Conservation (phyloP, 1,284 basidiomycete species). For the Kalmanozyma brasiliensis region DNA sequence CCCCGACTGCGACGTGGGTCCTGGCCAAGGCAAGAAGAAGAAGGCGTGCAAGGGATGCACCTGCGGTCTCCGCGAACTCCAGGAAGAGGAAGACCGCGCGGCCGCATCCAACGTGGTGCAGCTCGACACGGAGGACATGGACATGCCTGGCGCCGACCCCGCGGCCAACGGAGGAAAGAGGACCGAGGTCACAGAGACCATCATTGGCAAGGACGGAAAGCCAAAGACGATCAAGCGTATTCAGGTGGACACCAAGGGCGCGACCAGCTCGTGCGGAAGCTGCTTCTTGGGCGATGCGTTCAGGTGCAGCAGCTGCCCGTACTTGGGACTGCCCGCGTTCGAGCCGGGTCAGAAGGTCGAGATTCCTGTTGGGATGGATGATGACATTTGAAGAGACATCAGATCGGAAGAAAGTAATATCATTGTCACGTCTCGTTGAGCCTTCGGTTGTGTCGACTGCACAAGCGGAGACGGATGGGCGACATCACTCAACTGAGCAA, state of each 20-base stretch:
- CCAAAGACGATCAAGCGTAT: slow-evolving; percentile 64
- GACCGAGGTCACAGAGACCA: slow-evolving; percentile 57
- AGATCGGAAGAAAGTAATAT: neutral
- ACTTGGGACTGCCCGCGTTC: slow-evolving; percentile 94
- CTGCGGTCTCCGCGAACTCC: slow-evolving; percentile 64
- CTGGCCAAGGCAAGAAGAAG: slow-evolving; percentile 53
- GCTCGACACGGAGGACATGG: slow-evolving; percentile 59
- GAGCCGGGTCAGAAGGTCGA: slow-evolving; percentile 98
- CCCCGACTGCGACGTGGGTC: slow-evolving; percentile 64
- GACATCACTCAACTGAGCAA: too few relatives aligned
- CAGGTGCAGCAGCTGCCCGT: slow-evolving; percentile 93
- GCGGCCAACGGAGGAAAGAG: slow-evolving; percentile 26
- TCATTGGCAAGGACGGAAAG: slow-evolving; percentile 62
- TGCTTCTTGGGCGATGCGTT: slow-evolving; percentile 99
- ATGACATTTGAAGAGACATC: slow-evolving; percentile 46
- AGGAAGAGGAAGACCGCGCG: slow-evolving; percentile 61
- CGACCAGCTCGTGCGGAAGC: slow-evolving; percentile 93
- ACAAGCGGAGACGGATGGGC: too few relatives aligned
- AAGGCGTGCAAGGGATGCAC: slow-evolving; percentile 68
- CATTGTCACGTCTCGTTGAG: too few relatives aligned
- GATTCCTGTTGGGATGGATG: slow-evolving; percentile 68
- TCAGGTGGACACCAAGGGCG: slow-evolving; percentile 66
- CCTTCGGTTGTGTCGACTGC: too few relatives aligned
- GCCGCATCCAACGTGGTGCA: slow-evolving; percentile 49
- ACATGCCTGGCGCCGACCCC: slow-evolving; percentile 44